Evolutionary conservation across 2,329 filamentous ascomycete genomes (phyloP), one percentile per base, ranked within the genome.

Genomic region (Diaporthe batatas): DNA sequence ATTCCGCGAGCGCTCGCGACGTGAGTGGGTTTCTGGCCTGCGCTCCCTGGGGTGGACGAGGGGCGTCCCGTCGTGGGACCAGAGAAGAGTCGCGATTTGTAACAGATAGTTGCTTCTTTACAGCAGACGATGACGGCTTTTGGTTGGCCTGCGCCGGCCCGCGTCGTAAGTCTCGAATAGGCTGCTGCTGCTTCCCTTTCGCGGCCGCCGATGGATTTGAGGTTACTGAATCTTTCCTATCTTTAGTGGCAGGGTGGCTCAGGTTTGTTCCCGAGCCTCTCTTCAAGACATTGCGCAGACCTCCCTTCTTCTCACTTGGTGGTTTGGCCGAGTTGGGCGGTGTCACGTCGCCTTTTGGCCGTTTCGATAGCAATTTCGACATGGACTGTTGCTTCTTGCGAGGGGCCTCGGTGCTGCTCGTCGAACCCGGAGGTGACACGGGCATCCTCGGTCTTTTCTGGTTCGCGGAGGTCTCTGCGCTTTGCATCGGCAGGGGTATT

Each of bases 241-340:
- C 75, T 75, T 77, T 89, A 69, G 81, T 84, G 79, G 87, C 86
- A 0, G 90, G 79, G 72, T 82, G 86, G 0, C 86, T 83, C 8
- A 89, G 77, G 1, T 84, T 82, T 47, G 86, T 83, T 29, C 82
- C 82, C 8, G 85, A 81, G 2, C 86, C 83, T 71, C 86, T 88
- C 71, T 83, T 87, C n/a, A 91, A 79, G 4, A 84, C 88, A 70
- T 86, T 85, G 47, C 87, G 85, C 54, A 90, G 79, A 0, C 85
- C 81, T 0, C 80, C 77, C 73, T 81, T 88, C 76, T 86, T 89
- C 59, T 88, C 87, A 12, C 72, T 65, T 0, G 73, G 32, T 49
- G 76, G 34, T 34, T 79, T 82, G 16, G 62, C 49, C 10, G 72
- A 62, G 10, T 12, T 51, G 12, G 70, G 36, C n/a, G 74, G 14